These are phyloP conservation scores for Aspergillus glaucus DNA, from an alignment of 2,329 filamentous ascomycete species.

Conservation along the genomic window DNA sequence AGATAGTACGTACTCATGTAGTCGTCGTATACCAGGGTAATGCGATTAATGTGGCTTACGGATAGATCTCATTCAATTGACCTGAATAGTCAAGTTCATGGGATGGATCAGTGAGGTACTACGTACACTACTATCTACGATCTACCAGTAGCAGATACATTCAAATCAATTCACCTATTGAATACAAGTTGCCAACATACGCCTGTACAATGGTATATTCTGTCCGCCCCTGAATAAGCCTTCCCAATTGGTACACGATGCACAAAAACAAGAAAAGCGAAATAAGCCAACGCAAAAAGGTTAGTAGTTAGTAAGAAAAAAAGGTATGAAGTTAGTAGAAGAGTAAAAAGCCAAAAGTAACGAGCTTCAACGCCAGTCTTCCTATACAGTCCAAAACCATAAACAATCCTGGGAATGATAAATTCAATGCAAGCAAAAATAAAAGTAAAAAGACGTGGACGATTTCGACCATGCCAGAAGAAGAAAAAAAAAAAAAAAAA, in stretches of 20 bases:
- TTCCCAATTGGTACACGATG: slow-evolving; percentile 22
- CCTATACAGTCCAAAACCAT: slow-evolving; percentile 18
- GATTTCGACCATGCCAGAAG: not conserved
- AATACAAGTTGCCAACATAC: not conserved
- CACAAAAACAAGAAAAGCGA: slow-evolving; percentile 16
- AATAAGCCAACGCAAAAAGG: slow-evolving; percentile 7
- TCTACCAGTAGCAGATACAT: too few relatives aligned
- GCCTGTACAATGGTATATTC: not conserved
- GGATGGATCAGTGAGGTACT: too few relatives aligned
- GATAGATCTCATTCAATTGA: too few relatives aligned
- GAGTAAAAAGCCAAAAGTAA: slow-evolving; percentile 6
- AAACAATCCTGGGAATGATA: slow-evolving; percentile 4
- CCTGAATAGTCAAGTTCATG: too few relatives aligned
- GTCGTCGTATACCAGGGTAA: too few relatives aligned
- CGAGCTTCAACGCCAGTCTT: slow-evolving; percentile 18
- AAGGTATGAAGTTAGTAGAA: not conserved
- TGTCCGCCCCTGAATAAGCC: not conserved
- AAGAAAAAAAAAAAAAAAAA: not conserved
- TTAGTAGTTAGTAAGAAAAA: slow-evolving; percentile 1
- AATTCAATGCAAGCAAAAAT: slow-evolving; percentile 3
- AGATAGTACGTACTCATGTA: too few relatives aligned
- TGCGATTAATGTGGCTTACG: too few relatives aligned
- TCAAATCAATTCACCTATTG: not conserved
- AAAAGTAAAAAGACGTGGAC: not conserved
- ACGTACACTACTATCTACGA: too few relatives aligned